A percentile compares a stretch with the other conserved stretches of the same genome.
Evolutionary conservation across 164 flowering plant species (phyloP).

Genomic region (Chloranthus sessilifolius): DNA sequence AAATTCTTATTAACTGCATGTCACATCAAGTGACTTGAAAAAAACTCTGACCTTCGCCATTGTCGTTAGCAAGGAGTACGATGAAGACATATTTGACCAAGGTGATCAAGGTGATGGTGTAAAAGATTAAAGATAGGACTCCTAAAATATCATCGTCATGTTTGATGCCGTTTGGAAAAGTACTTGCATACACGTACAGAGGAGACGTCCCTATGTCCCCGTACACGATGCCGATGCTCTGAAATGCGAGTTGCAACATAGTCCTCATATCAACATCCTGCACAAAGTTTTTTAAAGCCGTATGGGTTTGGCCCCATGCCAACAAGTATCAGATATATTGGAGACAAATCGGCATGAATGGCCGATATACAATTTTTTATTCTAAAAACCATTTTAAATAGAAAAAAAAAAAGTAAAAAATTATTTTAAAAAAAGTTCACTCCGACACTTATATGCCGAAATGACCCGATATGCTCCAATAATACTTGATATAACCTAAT

Average conservation of each 20-base stretch:
- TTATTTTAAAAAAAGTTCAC: too few species aligned
- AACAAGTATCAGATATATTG: too few species aligned
- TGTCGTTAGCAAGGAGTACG: slow-evolving; percentile 68
- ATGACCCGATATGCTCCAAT: too few species aligned
- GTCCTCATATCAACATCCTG: slow-evolving; percentile 35
- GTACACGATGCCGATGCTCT: slow-evolving; percentile 72
- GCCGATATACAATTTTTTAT: too few species aligned
- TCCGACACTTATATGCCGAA: too few species aligned
- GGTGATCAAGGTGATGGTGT: slow-evolving; percentile 63
- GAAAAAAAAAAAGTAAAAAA: too few species aligned
- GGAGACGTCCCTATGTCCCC: slow-evolving; percentile 91
- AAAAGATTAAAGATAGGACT: slow-evolving; percentile 58
- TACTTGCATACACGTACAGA: slow-evolving; percentile 60
- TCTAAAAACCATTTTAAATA: too few species aligned
- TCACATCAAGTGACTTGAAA: neutral
- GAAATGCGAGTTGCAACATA: slow-evolving; percentile 58
- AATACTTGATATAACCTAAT: too few species aligned
- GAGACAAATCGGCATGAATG: too few species aligned
- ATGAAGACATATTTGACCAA: slow-evolving; percentile 69
- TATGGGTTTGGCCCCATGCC: too few species aligned
- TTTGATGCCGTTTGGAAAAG: slow-evolving; percentile 46
- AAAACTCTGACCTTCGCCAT: slow-evolving; percentile 59
- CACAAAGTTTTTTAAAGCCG: too few species aligned
- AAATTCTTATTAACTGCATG: too few species aligned
- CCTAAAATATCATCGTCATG: slow-evolving; percentile 63